Percentiles rank a stretch among this genome's conserved stretches.
Conservation (phyloP, 352 stramenopile species). For the Blastocystis sp. region DNA sequence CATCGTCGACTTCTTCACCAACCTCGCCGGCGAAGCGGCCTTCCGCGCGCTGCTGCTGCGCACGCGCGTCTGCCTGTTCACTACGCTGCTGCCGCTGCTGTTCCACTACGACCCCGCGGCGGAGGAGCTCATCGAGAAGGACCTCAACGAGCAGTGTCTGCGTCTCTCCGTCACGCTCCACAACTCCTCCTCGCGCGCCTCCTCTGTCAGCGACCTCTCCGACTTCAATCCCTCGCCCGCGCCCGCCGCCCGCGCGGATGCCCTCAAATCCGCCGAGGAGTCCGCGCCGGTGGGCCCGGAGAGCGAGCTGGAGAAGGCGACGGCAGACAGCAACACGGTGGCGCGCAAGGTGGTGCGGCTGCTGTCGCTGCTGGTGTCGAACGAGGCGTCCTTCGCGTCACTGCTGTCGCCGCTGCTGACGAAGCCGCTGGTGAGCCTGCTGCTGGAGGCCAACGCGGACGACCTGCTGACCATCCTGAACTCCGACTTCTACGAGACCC, state of each 20-base stretch:
- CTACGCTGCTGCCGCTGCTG: slow-evolving; percentile 44
- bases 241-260: not conserved
- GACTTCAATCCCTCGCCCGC: not conserved
- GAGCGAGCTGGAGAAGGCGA: not conserved
- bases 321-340: not conserved
- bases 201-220: slow-evolving; percentile 29
- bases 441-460: slow-evolving; percentile 16
- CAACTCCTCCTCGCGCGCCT: not conserved
- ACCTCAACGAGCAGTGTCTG: slow-evolving; percentile 52
- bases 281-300: not conserved
- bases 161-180: slow-evolving; percentile 1
- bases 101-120: slow-evolving; percentile 33
- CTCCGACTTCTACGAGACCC: slow-evolving; percentile 45
- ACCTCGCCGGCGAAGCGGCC: not conserved
- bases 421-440: not conserved
- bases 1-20: slow-evolving; percentile 35
- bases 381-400: not conserved
- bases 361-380: not conserved
- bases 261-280: not conserved
- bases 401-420: slow-evolving; percentile 42
- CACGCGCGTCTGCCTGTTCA: slow-evolving; percentile 25
- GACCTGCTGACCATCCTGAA: slow-evolving; percentile 42
- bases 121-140: slow-evolving; percentile 21
- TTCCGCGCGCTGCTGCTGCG: slow-evolving; percentile 17
- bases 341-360: not conserved